A percentile compares a stretch with the other conserved stretches of the same genome.
Evolutionary conservation across 495 filamentous ascomycete species (phyloP).

Genomic region (Tuber umbilicatum): DNA sequence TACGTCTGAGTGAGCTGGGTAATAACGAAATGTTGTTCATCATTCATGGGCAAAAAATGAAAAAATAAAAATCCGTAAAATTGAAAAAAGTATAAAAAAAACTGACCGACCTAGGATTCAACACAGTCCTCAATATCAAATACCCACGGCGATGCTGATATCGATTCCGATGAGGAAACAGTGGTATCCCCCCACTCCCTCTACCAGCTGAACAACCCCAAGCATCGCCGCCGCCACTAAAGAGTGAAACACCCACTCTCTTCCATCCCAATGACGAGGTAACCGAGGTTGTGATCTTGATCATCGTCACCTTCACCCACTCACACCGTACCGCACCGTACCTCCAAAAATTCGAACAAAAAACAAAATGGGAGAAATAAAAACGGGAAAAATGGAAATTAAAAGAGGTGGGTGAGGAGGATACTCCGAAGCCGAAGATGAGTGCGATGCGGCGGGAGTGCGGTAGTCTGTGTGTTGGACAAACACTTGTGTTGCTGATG

Average conservation of each 20-base stretch:
- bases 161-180: conserved; percentile 1
- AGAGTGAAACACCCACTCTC: not conserved
- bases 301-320: not conserved
- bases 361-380: not conserved
- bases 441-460: not conserved
- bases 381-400: not conserved
- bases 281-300: not conserved
- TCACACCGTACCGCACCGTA: not conserved
- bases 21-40: conserved; percentile 34
- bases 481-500: not conserved
- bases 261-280: not conserved
- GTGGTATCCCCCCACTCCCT: not conserved
- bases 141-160: conserved; percentile 26
- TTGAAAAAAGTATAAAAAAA: conserved; percentile 12
- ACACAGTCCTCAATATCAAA: conserved; percentile 28
- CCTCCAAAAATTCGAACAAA: not conserved
- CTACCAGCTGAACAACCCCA: not conserved
- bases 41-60: conserved; percentile 10
- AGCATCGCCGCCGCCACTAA: not conserved
- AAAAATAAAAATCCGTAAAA: conserved; percentile 4
- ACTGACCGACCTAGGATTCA: conserved; percentile 39
- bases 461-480: not conserved
- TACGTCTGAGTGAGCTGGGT: conserved; percentile 40
- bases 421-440: not conserved
- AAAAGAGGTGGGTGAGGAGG: not conserved